Evolutionary conservation across 306 rosid genomes (phyloP), one percentile per base, ranked within the genome.

Genomic region (Quercus glauca): DNA sequence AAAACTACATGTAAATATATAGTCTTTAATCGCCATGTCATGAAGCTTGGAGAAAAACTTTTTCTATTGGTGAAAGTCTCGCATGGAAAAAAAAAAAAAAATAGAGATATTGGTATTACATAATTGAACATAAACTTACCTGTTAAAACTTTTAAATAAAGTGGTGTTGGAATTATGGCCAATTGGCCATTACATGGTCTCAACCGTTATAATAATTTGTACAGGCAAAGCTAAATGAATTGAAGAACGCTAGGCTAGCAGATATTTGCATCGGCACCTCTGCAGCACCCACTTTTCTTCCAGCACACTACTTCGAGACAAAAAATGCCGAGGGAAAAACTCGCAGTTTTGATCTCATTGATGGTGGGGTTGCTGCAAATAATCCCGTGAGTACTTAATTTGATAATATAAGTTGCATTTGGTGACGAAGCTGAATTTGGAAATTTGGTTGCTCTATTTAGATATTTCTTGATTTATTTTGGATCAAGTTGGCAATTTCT

Each of bases 231-330:
- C 75, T 53, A 41, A 79, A 31, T 73, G 43, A 63, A 4, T 23
- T 68, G 72, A 88, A 77, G 72, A 79, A 88, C 60, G 82, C 89
- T 28, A 80, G 60, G 78, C 72, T 85, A 33, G 74, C 79, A 1
- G 91, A 88, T 55, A 28, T 88, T 61, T 88, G 91, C 76, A 3
- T 88, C 6, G 60, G 77, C 4, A 88, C 91, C 37, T 85, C 89
- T 4, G 89, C 89, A 1, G 91, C 89, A 5, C 89, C 91, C 6
- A 83, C 87, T 13, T 83, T 17, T 56, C 81, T 85, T 5, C 91
- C 91, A 0, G 56, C 87, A 4, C 89, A 85, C 79, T 78, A 59
- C 77, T 88, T 88, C 11, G 81, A 76, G 14, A 64, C 81, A 2
- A 55, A 64, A 3, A 86, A 85, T 49, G 35, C 23, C 0, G 55